Conservation (phyloP, 352 stramenopile species). For the Phytophthora pinifolia region DNA sequence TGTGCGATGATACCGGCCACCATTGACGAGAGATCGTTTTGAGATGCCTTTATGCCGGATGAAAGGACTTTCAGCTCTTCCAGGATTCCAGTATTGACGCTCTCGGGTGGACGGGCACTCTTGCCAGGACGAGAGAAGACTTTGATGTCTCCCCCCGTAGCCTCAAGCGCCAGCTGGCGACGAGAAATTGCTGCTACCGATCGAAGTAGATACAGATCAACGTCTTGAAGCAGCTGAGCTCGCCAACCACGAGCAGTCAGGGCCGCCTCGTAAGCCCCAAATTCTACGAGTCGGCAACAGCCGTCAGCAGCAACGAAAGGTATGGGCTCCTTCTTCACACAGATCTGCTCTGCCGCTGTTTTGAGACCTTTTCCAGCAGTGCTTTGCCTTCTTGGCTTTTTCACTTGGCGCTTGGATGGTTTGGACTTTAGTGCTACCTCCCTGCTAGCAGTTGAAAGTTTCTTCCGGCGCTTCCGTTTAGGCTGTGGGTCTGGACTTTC, state of each 20-base stretch:
- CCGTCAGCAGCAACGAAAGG: conserved; percentile 18
- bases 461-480: conserved; percentile 21
- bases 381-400: conserved; percentile 5
- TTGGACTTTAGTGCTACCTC: background rate
- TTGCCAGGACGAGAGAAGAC: background rate
- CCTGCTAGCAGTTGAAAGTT: conserved; percentile 8
- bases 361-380: background rate
- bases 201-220: conserved; percentile 27
- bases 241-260: conserved; percentile 22
- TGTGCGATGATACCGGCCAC: conserved; percentile 22
- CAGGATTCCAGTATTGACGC: conserved; percentile 2
- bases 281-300: conserved; percentile 11
- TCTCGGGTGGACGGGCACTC: background rate
- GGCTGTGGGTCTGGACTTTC: background rate
- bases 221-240: conserved; percentile 24
- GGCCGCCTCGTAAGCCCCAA: conserved; percentile 24
- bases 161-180: conserved; percentile 7
- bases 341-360: background rate
- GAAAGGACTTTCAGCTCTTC: conserved; percentile 10
- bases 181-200: conserved; percentile 20
- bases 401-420: conserved; percentile 3
- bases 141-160: conserved; percentile 2
- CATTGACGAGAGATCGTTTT: conserved; percentile 28
- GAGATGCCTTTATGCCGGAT: conserved; percentile 18
- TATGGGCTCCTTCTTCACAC: conserved; percentile 10